These are phyloP conservation scores for Rhizoclosmatium globosum DNA, from an alignment of 192 early-diverging fungal species.

Conservation along the genomic window DNA sequence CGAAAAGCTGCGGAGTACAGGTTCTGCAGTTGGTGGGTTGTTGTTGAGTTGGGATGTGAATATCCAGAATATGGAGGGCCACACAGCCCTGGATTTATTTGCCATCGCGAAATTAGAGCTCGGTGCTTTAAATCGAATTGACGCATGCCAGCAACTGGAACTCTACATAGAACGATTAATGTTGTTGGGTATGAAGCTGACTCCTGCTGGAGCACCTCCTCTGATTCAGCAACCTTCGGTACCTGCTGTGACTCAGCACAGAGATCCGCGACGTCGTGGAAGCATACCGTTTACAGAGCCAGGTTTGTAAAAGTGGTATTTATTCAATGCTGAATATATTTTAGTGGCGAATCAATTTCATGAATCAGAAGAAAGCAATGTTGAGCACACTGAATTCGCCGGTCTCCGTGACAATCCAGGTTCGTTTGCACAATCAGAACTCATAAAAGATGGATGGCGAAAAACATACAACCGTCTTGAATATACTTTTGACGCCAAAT, in stretches of 20 bases:
- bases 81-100: background rate
- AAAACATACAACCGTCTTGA: too few relatives aligned
- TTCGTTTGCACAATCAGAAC: too few relatives aligned
- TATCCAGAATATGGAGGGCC: background rate
- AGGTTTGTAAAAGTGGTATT: background rate
- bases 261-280: background rate
- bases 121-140: background rate
- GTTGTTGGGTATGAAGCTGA: background rate
- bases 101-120: background rate
- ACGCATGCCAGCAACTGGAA: background rate
- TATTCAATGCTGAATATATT: background rate
- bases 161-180: background rate
- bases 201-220: background rate
- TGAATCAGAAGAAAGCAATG: too few relatives aligned
- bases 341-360: background rate
- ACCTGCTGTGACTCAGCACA: too few relatives aligned
- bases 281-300: background rate
- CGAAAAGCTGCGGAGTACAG: too few relatives aligned
- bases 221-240: too few relatives aligned
- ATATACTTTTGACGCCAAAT: too few relatives aligned
- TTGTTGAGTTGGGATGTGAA: background rate
- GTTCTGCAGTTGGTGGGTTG: background rate
- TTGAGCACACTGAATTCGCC: too few relatives aligned
- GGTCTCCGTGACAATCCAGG: too few relatives aligned
- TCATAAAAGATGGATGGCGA: too few relatives aligned